A percentile compares a stretch with the other conserved stretches of the same genome.
Evolutionary conservation across 352 stramenopile species (phyloP).

Genomic region (Pythium chondricola): DNA sequence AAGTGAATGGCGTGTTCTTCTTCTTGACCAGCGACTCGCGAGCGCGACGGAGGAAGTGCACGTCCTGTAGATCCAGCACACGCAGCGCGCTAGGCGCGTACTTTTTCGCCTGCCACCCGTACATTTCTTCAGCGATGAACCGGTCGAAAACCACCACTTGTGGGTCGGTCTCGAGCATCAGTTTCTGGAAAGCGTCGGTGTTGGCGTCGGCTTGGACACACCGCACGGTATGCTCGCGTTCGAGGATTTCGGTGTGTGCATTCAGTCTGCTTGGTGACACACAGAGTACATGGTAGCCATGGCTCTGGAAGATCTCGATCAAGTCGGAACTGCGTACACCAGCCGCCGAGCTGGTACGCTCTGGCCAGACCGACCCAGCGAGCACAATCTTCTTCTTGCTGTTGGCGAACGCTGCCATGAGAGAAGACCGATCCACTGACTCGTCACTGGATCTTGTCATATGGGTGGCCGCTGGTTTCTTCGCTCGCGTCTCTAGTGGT

Average conservation of each 20-base stretch:
- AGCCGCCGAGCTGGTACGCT: slow-evolving; percentile 83
- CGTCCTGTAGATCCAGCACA: slow-evolving; percentile 91
- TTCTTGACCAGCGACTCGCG: slow-evolving; percentile 79
- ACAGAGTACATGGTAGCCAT: slow-evolving; percentile 66
- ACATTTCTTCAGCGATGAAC: slow-evolving; percentile 86
- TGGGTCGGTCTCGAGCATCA: slow-evolving; percentile 48
- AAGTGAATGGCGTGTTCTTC: slow-evolving; percentile 24
- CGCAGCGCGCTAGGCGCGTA: slow-evolving; percentile 73
- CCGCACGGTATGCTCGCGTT: slow-evolving; percentile 36
- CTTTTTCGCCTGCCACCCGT: slow-evolving; percentile 69
- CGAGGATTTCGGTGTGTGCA: slow-evolving; percentile 45
- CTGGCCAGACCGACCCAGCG: slow-evolving; percentile 73
- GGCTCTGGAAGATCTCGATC: slow-evolving; percentile 54
- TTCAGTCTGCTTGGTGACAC: slow-evolving; percentile 78
- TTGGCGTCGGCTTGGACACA: slow-evolving; percentile 75
- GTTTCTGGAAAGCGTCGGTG: slow-evolving; percentile 53
- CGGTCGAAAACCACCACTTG: slow-evolving; percentile 77
- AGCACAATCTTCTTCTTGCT: slow-evolving; percentile 70
- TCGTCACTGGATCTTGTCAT: not conserved
- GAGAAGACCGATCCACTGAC: slow-evolving; percentile 18
- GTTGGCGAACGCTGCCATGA: slow-evolving; percentile 36
- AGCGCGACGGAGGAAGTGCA: slow-evolving; percentile 87
- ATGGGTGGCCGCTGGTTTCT: not conserved
- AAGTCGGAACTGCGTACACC: slow-evolving; percentile 79
- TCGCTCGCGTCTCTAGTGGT: slow-evolving; percentile 50